Conservation (phyloP, 1,139 yeast species). For the Taphrina deformans region DNA sequence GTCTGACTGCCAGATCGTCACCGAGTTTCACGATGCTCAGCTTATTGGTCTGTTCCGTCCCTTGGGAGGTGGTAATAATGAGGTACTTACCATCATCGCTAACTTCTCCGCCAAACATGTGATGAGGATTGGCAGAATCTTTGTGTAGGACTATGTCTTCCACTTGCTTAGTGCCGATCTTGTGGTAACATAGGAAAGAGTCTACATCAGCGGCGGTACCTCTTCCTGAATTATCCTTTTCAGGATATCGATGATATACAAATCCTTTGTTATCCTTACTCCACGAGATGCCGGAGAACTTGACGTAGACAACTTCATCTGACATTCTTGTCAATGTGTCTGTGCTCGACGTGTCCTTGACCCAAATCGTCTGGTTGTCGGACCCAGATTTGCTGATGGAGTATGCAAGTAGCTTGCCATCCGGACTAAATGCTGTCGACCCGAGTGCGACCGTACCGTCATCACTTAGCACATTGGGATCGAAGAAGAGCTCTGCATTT, state of each 20-base stretch:
- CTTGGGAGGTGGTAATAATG: constrained; percentile 25
- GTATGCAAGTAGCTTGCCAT: constrained; percentile 26
- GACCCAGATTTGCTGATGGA: constrained; percentile 22
- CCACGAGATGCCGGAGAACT: constrained; percentile 30
- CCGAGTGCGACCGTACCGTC: constrained; percentile 28
- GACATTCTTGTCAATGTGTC: constrained; percentile 3
- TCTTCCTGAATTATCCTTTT: constrained; percentile 24
- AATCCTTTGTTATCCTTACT: constrained; percentile 26
- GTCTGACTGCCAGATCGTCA: not conserved
- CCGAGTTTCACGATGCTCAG: constrained; percentile 20
- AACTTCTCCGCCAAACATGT: constrained; percentile 24
- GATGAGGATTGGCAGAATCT: constrained; percentile 15
- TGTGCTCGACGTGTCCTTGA: constrained; percentile 19
- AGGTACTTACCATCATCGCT: constrained; percentile 23
- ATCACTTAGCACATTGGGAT: constrained; percentile 24
- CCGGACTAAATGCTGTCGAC: constrained; percentile 17
- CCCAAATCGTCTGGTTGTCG: constrained; percentile 26
- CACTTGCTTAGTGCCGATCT: constrained; percentile 17
- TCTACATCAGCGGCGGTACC: constrained; percentile 29
- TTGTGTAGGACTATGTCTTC: constrained; percentile 20
- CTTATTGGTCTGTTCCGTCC: constrained; percentile 25
- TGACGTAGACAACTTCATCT: constrained; percentile 24
- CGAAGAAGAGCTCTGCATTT: constrained; percentile 28
- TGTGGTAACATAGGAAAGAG: constrained; percentile 19
- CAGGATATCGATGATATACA: constrained; percentile 31